phyloP scores from a whole-genome alignment of 805 yeast genomes.

The Starmerella roubikii region DNA sequence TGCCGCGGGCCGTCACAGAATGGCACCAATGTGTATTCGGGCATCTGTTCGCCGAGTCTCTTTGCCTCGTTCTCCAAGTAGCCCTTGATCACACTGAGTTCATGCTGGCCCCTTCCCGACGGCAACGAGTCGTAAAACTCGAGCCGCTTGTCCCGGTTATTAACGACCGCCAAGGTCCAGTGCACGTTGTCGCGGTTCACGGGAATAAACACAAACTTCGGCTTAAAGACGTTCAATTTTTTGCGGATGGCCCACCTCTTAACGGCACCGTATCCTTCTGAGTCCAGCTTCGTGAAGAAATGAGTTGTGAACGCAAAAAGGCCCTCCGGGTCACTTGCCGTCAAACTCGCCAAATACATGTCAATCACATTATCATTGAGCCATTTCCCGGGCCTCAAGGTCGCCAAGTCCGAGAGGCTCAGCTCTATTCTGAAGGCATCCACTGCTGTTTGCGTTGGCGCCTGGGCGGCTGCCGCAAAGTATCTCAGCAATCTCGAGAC shows the following conservation, averaged over 20 bases:
- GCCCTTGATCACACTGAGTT: conserved; percentile 36
- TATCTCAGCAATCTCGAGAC: conserved; percentile 35
- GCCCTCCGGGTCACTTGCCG: conserved; percentile 32
- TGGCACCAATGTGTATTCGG: conserved; percentile 20
- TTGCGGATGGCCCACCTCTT: conserved; percentile 73
- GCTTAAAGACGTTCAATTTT: conserved; percentile 47
- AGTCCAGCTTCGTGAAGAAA: conserved; percentile 59
- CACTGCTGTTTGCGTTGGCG: conserved; percentile 55
- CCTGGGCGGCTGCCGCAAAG: conserved; percentile 50
- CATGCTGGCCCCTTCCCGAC: conserved; percentile 24
- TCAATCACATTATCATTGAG: conserved; percentile 85
- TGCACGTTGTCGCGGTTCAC: conserved; percentile 74
- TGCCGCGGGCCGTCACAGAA: conserved; percentile 61
- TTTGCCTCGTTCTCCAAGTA: conserved; percentile 60
- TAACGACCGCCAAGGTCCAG: conserved; percentile 80
- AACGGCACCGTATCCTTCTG: conserved; percentile 69
- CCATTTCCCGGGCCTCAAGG: conserved; percentile 65
- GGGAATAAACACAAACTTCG: conserved; percentile 64
- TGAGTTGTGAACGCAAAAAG: conserved; percentile 75
- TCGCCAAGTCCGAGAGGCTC: conserved; percentile 52
- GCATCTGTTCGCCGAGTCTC: conserved; percentile 29
- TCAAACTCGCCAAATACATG: conserved; percentile 40
- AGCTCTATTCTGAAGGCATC: conserved; percentile 67
- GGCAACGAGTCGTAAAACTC: conserved; percentile 65
- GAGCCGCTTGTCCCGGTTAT: conserved; percentile 45